Base-by-base conservation (phyloP, 1,284 basidiomycete genomes). In the Tilletia horrida region DNA sequence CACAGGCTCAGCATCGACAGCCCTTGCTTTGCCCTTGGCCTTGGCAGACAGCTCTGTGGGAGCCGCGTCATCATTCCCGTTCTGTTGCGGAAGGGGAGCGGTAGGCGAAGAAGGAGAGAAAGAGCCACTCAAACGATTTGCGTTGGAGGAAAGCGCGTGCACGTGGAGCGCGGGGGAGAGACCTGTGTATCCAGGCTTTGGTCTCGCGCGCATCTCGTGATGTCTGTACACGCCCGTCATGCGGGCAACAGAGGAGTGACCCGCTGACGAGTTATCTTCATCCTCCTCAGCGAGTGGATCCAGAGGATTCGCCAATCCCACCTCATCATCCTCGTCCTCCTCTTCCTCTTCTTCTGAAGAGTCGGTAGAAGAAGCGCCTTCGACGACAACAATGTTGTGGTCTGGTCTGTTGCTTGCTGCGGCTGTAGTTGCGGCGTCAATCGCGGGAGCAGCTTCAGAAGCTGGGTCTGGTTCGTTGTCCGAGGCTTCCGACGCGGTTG, bases 21-120 rank as follows among this genome's bases (percentile, higher is more conserved):
- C 55, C 14, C 55, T 25, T 7, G 55, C 55, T 40, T 59, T 59
- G 16, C 55, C 55, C 55, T 59, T 59, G 29, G 18, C 55, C 35
- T 25, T 52, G 21, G n/a, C 23, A 48, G 47, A 40, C 35, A 40
- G 35, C 35, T 40, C 35, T 4, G 11, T 11, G 11, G 35, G 35
- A 40, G 35, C 35, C 4, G 45, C 16, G 18, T 16, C 21, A 18
- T 18, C 16, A 16, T 4, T 48, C 45, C 16, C 45, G 21, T 16
- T 48, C 6, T 18, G 6, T 40, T 40, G 35, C 6, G 35, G 35
- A 40, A 40, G 35, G 35, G 35, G 35, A 6, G 35, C 35, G 35
- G 35, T 40, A 6, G 35, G 35, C 35, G 35, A 40, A 6, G 35
- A 40, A 40, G 35, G 35, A 6, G 35, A 40, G 35, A 40, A 40